Base-by-base conservation (phyloP, 371 early-diverging fungal species). In the Apophysomyces trapeziformis region DNA sequence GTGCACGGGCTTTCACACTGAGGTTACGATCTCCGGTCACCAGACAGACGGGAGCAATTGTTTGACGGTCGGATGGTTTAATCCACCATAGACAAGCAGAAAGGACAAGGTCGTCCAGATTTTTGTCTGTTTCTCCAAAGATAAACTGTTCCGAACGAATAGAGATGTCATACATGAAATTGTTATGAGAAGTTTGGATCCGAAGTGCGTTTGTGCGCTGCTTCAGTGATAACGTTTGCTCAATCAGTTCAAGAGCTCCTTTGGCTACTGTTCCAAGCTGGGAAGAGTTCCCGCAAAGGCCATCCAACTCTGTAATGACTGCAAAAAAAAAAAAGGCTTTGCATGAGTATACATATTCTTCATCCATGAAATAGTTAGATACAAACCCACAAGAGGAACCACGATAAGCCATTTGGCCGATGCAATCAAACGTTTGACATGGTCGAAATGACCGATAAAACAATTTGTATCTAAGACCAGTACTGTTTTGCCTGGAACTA, bases 381-480 rank as follows among this genome's bases (percentile, higher is more conserved):
- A 66, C 68, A 73, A 75, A 84, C 85, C 85, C 41, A 85, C 88
- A 64, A 88, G 72, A 6, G 89, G 89, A 9, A 89, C 80, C 21
- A 87, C 76, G 37, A 89, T 83, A 0, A 78, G 68, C 88, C 88
- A 89, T 65, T 82, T 80, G 61, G 78, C 77, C 16, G 75, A 72
- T n/a, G 68, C 43, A 57, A 89, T 77, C 5, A 89, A 44, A n/a
- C 79, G 78, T 50, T 79, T 80, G 18, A 89, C 75, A 44, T 70
- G 66, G 7, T 83, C 83, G 64, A 88, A 69, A 64, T 89, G 87
- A 8, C 86, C 86, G 50, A 89, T 84, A 59, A 89, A 76, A 45
- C 88, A 89, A 68, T 89, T 89, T 13, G 89, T 89, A 64, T 89
- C 89, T n/a, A 89, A 70, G 5, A 89, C 83, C 44, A 89, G 65